Percentiles rank a stretch among this genome's conserved stretches.
Evolutionary conservation across 345 rosid species (phyloP).

Genomic region (Lepidium didymum): DNA sequence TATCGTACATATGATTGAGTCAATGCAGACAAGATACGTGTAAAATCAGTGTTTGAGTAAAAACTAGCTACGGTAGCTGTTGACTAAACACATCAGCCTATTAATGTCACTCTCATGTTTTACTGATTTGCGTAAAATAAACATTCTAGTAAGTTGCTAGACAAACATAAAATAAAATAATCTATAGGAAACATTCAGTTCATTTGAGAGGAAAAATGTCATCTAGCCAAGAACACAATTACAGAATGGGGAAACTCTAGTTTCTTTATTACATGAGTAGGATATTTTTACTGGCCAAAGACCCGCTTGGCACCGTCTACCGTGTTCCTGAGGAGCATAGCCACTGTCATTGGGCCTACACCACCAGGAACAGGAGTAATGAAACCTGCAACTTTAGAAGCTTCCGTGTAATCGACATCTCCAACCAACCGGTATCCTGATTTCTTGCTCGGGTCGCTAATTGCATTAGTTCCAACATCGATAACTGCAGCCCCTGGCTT

Average conservation of each 20-base stretch:
- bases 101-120: neutral
- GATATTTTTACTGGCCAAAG: slow-evolving; percentile 32
- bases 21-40: neutral
- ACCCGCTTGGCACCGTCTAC: slow-evolving; percentile 75
- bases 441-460: slow-evolving; percentile 64
- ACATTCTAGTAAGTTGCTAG: neutral
- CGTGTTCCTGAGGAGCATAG: slow-evolving; percentile 83
- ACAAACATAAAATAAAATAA: neutral
- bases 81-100: no score
- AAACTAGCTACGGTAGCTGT: no score
- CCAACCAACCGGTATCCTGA: slow-evolving; percentile 91
- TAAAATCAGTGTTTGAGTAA: neutral
- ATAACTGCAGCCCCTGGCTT: slow-evolving; percentile 93
- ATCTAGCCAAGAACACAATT: neutral
- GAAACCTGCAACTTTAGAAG: slow-evolving; percentile 69
- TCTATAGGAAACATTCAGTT: neutral
- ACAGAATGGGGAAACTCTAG: neutral
- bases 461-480: slow-evolving; percentile 88
- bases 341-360: slow-evolving; percentile 95
- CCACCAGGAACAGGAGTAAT: slow-evolving; percentile 97
- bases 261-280: neutral
- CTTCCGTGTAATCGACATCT: slow-evolving; percentile 80
- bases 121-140: neutral
- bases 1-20: neutral
- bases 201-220: neutral